Evolutionary conservation across 208 protist species (phyloP), one percentile per base, ranked within the genome.

Genomic region (Wallacemonas sp.): DNA sequence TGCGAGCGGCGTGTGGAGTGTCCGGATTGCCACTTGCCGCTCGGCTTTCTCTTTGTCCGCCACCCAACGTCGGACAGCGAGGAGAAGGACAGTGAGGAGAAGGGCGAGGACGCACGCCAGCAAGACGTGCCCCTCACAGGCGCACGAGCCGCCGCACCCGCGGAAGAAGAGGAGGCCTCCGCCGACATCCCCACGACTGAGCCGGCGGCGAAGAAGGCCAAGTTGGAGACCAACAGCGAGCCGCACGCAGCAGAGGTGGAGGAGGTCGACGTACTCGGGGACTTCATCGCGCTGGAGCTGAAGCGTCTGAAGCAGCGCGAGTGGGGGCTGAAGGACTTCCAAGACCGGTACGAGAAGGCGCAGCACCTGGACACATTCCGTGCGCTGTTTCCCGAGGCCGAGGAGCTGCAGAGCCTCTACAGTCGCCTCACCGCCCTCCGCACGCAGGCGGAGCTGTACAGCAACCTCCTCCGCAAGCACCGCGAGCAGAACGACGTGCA

Each of bases 401-500:
- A 95, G 52, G 86, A 92, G 67, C 72, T 92, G 59, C 81, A 92
- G 61, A 91, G 81, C 45, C 63, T 92, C 26, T 82, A 91, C 62
- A 77, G 78, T 54, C 85, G 89, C 20, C 75, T 95, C 22, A 75
- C 82, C 7, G 83, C 84, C 18, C 68, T 95, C 38, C 83, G 89
- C 18, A 86, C 76, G 26, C 89, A 95, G 65, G 67, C 77, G 38
- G 81, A 91, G 71, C 77, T 95, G 42, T 95, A 93, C 70, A 86
- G 77, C 65, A 91, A 85, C 65, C 72, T 95, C 22, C 80, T 95
- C 26, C 77, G 76, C 3, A 89, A 90, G 39, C 84, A 92, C 70
- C 92, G 91, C 66, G 84, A 92, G 74, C 86, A 93, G 65, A 89
- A 90, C 75, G 89, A 95, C 62, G 86, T 95, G 48, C 89, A 95